Base-by-base conservation (phyloP, 805 yeast species). In the Torulaspora microellipsoides region DNA sequence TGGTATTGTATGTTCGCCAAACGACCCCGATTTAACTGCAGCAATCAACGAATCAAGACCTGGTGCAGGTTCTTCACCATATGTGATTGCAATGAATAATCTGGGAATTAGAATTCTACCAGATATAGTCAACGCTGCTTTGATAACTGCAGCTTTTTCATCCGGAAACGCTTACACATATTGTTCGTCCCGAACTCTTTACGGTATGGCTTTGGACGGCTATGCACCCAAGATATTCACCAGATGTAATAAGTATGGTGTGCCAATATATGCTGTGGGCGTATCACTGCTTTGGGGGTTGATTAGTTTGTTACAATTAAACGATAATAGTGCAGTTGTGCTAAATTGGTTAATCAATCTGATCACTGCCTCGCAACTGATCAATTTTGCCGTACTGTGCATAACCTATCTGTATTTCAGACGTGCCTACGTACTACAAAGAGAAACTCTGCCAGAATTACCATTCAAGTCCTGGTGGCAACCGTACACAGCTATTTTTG, bases 121-220 rank as follows among this genome's bases (percentile, higher is more conserved):
- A 27, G 77, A 82, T 56, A 73, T 88, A 47, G 88, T 89, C 45
- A 89, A 89, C 64, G 95, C 78, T 1, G 76, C 86, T 27, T 73
- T 88, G 43, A 71, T 88, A 42, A 71, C 86, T 4, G 76, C 93
- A 1, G 84, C 90, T 0, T 82, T 86, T 52, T 81, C 89, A 29
- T 89, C 95, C 2, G 95, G 95, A 41, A 86, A 86, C 61, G 83
- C 91, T 1, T 83, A 80, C 60, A 77, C 85, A 29, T 85, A 78
- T 58, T 80, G 88, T 47, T 81, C 91, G 0, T 76, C 88, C 7
- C 70, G 83, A 51, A 71, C 85, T 0, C 67, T 86, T 15, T 81
- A 80, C 59, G 87, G 87, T 2, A 68, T 85, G 62, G 84, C 93
- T 0, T 64, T 76, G 27, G 78, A 76, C 54, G 89, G 91, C 0